These are phyloP conservation scores for Lolium multiflorum DNA, from an alignment of 176 grass and related monocot species.

Conservation along the genomic window DNA sequence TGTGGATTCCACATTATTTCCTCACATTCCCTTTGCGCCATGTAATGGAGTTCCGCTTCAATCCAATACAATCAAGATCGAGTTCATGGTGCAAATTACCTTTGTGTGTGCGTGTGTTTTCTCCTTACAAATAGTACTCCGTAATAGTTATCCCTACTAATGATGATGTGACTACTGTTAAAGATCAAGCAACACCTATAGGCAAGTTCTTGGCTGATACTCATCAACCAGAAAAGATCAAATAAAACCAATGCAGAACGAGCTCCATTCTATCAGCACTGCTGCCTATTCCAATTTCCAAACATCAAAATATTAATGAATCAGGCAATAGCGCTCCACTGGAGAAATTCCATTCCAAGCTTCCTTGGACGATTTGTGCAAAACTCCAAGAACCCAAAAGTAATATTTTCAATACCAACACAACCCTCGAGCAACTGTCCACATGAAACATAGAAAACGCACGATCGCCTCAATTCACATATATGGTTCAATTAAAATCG, in stretches of 20 bases:
- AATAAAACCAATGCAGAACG: not conserved
- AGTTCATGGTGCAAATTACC: not conserved
- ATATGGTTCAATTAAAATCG: not conserved
- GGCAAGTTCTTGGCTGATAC: not conserved
- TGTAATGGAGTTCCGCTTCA: not conserved
- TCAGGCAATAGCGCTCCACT: not conserved
- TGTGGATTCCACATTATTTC: not conserved
- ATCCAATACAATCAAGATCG: not conserved
- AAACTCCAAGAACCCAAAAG: not conserved
- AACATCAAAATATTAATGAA: not conserved
- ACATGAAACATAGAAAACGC: no score
- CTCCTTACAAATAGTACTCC: not conserved
- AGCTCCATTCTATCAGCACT: not conserved
- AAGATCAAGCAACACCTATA: not conserved
- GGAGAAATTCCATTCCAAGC: conserved; percentile 6
- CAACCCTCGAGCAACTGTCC: no score
- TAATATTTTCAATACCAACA: not conserved
- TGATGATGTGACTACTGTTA: not conserved
- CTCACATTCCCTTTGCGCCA: not conserved
- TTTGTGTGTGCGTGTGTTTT: not conserved
- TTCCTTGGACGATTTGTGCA: not conserved
- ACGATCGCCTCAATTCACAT: not conserved
- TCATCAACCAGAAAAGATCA: not conserved
- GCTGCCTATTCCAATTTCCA: not conserved
- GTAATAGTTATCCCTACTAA: not conserved